Evolutionary conservation across 768 basidiomycete genomes (phyloP).

Genomic region (Cystoderma amianthinum): DNA sequence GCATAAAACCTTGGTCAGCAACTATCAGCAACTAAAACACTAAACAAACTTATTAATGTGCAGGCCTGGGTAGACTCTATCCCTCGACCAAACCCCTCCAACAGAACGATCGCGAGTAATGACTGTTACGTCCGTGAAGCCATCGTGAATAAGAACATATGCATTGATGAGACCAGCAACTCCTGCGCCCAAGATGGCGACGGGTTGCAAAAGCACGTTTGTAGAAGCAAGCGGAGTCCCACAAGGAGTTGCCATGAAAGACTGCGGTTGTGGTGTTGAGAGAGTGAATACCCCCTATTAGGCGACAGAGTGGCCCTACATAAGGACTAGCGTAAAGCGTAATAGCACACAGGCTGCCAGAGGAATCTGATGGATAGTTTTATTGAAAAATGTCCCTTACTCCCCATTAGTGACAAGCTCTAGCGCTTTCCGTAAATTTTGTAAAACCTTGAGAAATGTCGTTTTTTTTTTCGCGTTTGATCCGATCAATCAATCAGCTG

Average conservation of each 20-base stretch:
- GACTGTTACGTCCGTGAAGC: conserved; percentile 39
- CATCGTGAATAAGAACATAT: conserved; percentile 41
- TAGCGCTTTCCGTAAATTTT: too few relatives aligned
- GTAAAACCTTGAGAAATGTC: too few relatives aligned
- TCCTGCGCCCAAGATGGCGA: conserved; percentile 41
- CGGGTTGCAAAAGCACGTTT: conserved; percentile 1
- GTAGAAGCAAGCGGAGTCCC: too few relatives aligned
- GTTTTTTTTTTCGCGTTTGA: too few relatives aligned
- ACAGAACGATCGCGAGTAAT: conserved; percentile 36
- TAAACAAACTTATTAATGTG: conserved; percentile 42
- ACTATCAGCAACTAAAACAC: neutral
- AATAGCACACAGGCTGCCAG: too few relatives aligned
- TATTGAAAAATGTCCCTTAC: too few relatives aligned
- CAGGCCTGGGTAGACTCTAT: conserved; percentile 41
- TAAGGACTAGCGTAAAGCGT: too few relatives aligned
- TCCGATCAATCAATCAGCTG: too few relatives aligned
- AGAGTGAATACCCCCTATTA: too few relatives aligned
- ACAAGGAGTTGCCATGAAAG: neutral
- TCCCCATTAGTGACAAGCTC: too few relatives aligned
- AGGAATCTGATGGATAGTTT: too few relatives aligned
- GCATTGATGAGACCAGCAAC: conserved; percentile 48
- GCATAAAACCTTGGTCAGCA: neutral
- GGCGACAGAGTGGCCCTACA: too few relatives aligned
- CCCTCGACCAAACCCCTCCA: conserved; percentile 46
- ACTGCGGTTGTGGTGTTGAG: neutral